A percentile compares a stretch with the other conserved stretches of the same genome.
Evolutionary conservation across 805 yeast genomes (phyloP).

Genomic region (Kazachstania viticola): DNA sequence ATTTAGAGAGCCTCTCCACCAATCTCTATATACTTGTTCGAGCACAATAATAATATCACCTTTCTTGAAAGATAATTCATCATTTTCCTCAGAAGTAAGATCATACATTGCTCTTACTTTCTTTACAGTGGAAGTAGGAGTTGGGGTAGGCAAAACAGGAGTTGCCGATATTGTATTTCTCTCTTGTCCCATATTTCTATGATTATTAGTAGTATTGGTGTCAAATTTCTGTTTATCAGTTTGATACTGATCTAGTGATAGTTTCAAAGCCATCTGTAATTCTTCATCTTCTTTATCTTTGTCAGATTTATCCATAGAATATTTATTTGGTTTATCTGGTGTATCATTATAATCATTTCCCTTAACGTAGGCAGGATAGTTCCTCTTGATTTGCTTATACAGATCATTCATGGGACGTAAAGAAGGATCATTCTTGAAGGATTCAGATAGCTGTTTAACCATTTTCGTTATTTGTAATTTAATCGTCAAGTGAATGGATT

Average conservation of each 20-base stretch:
- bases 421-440: conserved; percentile 67
- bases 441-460: conserved; percentile 50
- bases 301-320: conserved; percentile 34
- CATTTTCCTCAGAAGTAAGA: conserved; percentile 64
- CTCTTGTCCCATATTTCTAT: conserved; percentile 7
- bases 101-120: conserved; percentile 82
- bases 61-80: conserved; percentile 73
- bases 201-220: conserved; percentile 5
- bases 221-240: conserved; percentile 26
- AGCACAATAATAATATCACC: conserved; percentile 84
- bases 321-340: conserved; percentile 53
- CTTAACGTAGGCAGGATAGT: conserved; percentile 26
- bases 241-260: conserved; percentile 54
- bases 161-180: conserved; percentile 10
- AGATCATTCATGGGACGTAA: conserved; percentile 59
- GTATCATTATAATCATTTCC: conserved; percentile 3
- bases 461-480: conserved; percentile 56
- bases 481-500: conserved; percentile 51
- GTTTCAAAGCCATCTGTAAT: conserved; percentile 58
- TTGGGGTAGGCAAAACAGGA: conserved; percentile 4
- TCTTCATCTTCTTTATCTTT: conserved; percentile 64
- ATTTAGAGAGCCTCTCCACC: conserved; percentile 86
- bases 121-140: conserved; percentile 30
- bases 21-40: conserved; percentile 80
- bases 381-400: conserved; percentile 34